Evolutionary conservation across 129 eudicot genomes (phyloP), one percentile per base, ranked within the genome.

Genomic region (Ambrosia trifida): DNA sequence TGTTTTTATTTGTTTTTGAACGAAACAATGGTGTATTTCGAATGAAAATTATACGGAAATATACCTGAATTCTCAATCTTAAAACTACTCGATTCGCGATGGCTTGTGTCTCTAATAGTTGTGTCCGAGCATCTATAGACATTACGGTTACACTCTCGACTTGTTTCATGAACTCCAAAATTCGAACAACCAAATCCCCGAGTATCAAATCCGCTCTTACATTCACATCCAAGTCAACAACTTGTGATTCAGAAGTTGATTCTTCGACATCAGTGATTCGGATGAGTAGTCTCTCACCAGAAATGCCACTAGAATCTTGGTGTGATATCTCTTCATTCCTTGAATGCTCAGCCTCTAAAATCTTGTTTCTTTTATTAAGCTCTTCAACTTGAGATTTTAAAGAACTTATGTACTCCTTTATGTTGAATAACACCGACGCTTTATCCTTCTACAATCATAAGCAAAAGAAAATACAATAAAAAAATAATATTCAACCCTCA

Each of bases 51-150:
- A 33, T 2, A 30, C 8, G 12, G 41, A 64, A 20, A 36, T 73
- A 11, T 76, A 93, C 98, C 98, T 93, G 86, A 74, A 89, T 83
- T 43, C 67, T 77, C 32, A 94, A 64, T 72, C 95, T 82, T 65
- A 88, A 57, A 41, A 69, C 73, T 3, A 85, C 63, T 11, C 66
- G 75, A 64, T 70, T 82, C 0, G 81, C 53, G 24, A 59, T 4
- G 68, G 14, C 45, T 49, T 70, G 14, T n/a, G 86, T 50, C 41
- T 73, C 86, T 3, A 32, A 73, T 70, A 72, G 54, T 47, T 64
- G 70, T 2, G 85, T 64, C 17, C 80, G 73, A 1, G 90, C 89
- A 70, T 85, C 78, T 8, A 94, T 19, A 1, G 93, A 83, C 40
- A 76, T 3, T 45, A 94, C 61, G 30, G 45, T 75, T 10, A 68